Conservation (phyloP, 1,284 basidiomycete species). For the Schizophyllum commune region DNA sequence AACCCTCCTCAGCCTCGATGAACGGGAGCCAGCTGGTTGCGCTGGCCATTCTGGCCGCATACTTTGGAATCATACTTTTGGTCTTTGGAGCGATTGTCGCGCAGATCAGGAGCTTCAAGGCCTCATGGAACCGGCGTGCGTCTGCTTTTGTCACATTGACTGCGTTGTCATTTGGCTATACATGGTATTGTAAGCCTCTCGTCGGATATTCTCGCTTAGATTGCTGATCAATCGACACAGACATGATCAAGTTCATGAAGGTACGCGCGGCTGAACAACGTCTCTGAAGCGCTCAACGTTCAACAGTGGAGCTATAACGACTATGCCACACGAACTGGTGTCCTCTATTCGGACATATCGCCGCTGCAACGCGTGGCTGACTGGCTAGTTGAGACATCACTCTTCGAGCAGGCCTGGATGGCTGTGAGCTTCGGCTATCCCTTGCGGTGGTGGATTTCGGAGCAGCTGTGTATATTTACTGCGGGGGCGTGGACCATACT, state of each 20-base stretch:
- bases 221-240: too few species aligned
- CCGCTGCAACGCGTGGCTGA: constrained; percentile 30
- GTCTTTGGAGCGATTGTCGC: neutral
- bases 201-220: too few species aligned
- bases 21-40: neutral
- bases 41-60: neutral
- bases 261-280: too few species aligned
- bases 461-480: constrained; percentile 65
- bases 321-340: neutral
- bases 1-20: neutral
- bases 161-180: neutral
- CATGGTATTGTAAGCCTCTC: too few species aligned
- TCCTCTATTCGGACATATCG: neutral
- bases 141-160: neutral
- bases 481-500: constrained; percentile 57
- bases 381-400: constrained; percentile 53
- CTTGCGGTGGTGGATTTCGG: constrained; percentile 63
- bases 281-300: too few species aligned
- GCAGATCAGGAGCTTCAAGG: neutral
- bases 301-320: neutral
- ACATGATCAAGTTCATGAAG: too few species aligned
- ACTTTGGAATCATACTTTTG: neutral
- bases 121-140: neutral
- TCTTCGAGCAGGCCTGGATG: constrained; percentile 55
- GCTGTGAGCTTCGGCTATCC: constrained; percentile 26